These are phyloP conservation scores for Cercospora janseana DNA, from an alignment of 2,329 filamentous ascomycete genomes.

Conservation along the genomic window DNA sequence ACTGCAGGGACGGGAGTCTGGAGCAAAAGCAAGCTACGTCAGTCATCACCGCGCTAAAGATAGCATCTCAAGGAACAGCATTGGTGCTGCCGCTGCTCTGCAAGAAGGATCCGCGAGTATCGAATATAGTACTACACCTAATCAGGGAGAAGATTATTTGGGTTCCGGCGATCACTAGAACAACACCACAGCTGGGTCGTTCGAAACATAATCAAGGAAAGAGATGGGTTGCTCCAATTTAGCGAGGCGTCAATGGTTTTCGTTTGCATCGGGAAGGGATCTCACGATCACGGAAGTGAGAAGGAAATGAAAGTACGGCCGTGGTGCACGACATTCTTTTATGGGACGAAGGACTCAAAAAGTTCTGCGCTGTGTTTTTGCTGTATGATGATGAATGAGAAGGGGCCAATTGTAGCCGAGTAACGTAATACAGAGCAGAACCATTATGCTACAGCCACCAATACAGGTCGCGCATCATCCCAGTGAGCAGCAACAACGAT, in stretches of 20 bases:
- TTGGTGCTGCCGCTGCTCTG: conserved; percentile 32
- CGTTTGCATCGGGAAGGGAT: neutral
- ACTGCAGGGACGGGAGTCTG: neutral
- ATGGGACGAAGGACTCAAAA: neutral
- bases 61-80: conserved; percentile 33
- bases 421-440: conserved; percentile 4
- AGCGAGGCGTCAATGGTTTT: conserved; percentile 10
- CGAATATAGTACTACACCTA: conserved; percentile 21
- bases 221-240: conserved; percentile 1
- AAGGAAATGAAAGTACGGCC: conserved; percentile 1
- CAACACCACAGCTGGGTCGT: neutral
- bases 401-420: neutral
- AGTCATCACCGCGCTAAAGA: conserved; percentile 33
- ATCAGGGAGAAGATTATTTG: conserved; percentile 11
- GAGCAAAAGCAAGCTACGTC: conserved; percentile 17
- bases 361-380: neutral
- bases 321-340: conserved; percentile 4
- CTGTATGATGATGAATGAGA: conserved; percentile 1
- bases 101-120: conserved; percentile 20
- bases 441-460: neutral
- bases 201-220: conserved; percentile 1
- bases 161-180: neutral
- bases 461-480: neutral
- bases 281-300: conserved; percentile 11
- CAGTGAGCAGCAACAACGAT: no score